Percentiles rank a stretch among this genome's conserved stretches.
These are phyloP conservation scores for Calonectria pseudoturangicola DNA, from an alignment of 2,329 filamentous ascomycete genomes.

Conservation along the genomic window DNA sequence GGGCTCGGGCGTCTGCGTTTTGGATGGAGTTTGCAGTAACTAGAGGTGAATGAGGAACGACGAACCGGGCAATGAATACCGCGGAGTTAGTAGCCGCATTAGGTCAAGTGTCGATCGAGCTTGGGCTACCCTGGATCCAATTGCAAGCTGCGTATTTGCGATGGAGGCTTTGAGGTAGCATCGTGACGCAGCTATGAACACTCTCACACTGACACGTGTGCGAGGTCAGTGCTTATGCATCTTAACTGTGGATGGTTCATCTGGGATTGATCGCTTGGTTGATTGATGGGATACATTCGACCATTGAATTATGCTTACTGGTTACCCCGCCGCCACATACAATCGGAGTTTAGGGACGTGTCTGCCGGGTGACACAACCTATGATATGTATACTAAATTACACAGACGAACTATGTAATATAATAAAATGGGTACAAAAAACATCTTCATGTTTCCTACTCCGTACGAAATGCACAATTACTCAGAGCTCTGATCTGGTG, in stretches of 20 bases:
- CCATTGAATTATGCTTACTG: no score
- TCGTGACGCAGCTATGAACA: not conserved
- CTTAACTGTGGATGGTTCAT: not conserved
- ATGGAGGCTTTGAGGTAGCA: not conserved
- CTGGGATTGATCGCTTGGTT: no score
- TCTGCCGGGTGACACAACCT: no score
- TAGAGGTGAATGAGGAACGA: not conserved
- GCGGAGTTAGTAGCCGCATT: slow-evolving; percentile 6
- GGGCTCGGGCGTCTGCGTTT: slow-evolving; percentile 2
- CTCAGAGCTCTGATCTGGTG: no score
- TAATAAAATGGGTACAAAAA: no score
- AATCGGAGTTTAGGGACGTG: no score
- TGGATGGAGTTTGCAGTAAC: not conserved
- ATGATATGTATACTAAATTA: no score
- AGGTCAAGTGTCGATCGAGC: not conserved
- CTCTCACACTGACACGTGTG: not conserved
- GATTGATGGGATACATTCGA: no score
- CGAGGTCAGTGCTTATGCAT: not conserved
- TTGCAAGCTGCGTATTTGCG: slow-evolving; percentile 9
- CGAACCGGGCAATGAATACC: slow-evolving; percentile 29
- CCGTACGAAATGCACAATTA: no score
- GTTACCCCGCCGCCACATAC: no score
- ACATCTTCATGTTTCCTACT: no score
- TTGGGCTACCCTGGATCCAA: slow-evolving; percentile 13
- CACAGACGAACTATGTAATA: no score